phyloP scores from a whole-genome alignment of 805 yeast genomes.

The Wickerhamiella parazyma region DNA sequence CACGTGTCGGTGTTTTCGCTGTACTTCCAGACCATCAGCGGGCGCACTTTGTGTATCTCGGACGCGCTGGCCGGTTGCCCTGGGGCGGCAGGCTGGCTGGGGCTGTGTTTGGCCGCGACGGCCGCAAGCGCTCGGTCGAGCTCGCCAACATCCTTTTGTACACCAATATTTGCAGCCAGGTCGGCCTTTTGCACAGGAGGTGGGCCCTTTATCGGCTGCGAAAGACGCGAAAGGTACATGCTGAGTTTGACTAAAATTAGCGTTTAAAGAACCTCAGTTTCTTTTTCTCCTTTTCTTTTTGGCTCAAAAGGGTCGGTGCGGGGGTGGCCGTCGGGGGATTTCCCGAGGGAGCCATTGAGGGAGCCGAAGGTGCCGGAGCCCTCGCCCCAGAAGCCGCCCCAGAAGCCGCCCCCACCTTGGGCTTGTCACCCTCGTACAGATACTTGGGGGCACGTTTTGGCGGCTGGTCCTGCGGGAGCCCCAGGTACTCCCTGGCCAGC shows the following conservation, averaged over 20 bases:
- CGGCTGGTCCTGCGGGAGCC: slow-evolving; percentile 24
- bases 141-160: not conserved
- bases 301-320: not conserved
- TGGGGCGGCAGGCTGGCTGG: too few relatives aligned
- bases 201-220: not conserved
- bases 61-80: too few relatives aligned
- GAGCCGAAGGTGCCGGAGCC: not conserved
- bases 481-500: slow-evolving; percentile 21
- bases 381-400: not conserved
- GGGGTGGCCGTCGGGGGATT: not conserved
- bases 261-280: slow-evolving; percentile 13
- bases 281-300: slow-evolving; percentile 11
- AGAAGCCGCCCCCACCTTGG: not conserved
- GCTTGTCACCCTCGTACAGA: slow-evolving; percentile 22
- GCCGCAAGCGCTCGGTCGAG: too few relatives aligned
- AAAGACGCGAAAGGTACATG: slow-evolving; percentile 2
- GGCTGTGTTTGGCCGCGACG: too few relatives aligned
- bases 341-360: not conserved
- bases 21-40: slow-evolving; percentile 4
- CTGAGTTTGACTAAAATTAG: not conserved
- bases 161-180: not conserved
- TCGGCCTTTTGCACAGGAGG: not conserved
- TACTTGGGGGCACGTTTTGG: slow-evolving; percentile 22
- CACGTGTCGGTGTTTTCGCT: slow-evolving; percentile 5
- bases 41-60: not conserved